Conservation (phyloP, 495 filamentous ascomycete genomes). For the Oidiodendron maius region DNA sequence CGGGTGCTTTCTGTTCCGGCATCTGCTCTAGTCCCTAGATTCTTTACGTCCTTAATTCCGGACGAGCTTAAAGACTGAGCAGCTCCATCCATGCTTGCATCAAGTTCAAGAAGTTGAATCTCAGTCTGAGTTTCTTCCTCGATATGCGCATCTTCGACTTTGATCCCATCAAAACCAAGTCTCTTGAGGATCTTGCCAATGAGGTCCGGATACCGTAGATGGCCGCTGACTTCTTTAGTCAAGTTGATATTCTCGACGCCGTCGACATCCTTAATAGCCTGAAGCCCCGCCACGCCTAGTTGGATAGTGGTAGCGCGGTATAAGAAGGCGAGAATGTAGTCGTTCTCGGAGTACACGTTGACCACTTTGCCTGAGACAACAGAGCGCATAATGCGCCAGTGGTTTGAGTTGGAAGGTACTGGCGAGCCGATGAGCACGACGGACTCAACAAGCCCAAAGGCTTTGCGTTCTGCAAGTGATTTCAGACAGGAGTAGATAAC, state of each 20-base stretch:
- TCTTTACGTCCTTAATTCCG: no score
- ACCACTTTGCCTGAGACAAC: constrained; percentile 50
- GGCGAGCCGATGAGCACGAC: constrained; percentile 82
- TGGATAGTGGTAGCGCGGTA: constrained; percentile 48
- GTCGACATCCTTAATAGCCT: constrained; percentile 42
- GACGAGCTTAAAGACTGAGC: neutral
- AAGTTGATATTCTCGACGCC: constrained; percentile 52
- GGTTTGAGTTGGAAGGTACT: constrained; percentile 49
- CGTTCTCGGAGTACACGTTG: constrained; percentile 54
- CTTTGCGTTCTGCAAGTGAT: constrained; percentile 64
- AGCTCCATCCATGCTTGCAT: neutral
- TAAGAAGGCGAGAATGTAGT: constrained; percentile 56
- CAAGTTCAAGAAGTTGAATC: neutral
- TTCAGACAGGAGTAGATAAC: constrained; percentile 80
- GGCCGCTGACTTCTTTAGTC: constrained; percentile 45
- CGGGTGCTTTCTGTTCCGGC: no score
- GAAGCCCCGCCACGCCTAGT: constrained; percentile 51
- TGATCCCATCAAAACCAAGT: constrained; percentile 45
- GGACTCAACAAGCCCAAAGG: constrained; percentile 81
- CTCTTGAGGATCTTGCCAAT: constrained; percentile 46
- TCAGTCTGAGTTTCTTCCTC: constrained; percentile 24
- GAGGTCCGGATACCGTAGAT: constrained; percentile 48
- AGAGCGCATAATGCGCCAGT: constrained; percentile 48
- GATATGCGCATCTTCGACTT: constrained; percentile 34
- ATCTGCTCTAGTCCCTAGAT: no score